Conservation (phyloP, 176 grass and related monocot genomes). For the Eleusine coracana region DNA sequence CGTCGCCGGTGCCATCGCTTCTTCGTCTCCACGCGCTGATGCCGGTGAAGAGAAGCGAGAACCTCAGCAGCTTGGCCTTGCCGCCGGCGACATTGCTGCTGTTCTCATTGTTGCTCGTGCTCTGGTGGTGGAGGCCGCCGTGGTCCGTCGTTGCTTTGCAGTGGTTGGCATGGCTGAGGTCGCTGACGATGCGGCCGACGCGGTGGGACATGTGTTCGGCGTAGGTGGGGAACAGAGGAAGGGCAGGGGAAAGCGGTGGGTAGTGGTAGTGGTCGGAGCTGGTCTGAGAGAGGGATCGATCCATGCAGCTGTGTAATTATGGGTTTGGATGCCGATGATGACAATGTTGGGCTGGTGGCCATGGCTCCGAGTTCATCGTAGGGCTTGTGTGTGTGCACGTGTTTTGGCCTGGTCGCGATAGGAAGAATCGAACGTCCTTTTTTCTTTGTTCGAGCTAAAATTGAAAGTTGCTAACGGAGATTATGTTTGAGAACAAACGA, state of each 20-base stretch:
- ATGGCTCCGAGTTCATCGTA: slow-evolving; percentile 30
- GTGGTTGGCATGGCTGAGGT: slow-evolving; percentile 40
- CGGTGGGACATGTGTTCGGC: slow-evolving; percentile 17
- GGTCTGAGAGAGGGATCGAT: slow-evolving; percentile 8
- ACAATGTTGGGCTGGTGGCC: not conserved
- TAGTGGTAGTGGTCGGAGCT: not conserved
- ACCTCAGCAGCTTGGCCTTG: slow-evolving; percentile 30
- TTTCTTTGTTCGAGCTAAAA: too few species aligned
- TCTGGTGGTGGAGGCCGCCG: not conserved
- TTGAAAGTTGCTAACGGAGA: too few species aligned
- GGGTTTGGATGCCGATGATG: not conserved
- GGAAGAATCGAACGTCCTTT: too few species aligned
- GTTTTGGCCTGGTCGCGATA: too few species aligned
- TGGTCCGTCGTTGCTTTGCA: not conserved
- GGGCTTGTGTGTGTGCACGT: not conserved
- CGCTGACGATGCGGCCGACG: slow-evolving; percentile 43
- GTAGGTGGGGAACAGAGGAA: not conserved
- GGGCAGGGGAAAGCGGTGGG: not conserved
- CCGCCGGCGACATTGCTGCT: not conserved
- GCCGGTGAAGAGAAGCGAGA: slow-evolving; percentile 51
- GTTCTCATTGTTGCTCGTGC: not conserved
- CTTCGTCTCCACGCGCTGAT: slow-evolving; percentile 40
- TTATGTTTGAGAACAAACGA: too few species aligned
- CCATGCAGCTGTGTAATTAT: not conserved
- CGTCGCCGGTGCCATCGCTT: not conserved